Base-by-base conservation (phyloP, 139 green algal species). In the Picochlorum sp. region DNA sequence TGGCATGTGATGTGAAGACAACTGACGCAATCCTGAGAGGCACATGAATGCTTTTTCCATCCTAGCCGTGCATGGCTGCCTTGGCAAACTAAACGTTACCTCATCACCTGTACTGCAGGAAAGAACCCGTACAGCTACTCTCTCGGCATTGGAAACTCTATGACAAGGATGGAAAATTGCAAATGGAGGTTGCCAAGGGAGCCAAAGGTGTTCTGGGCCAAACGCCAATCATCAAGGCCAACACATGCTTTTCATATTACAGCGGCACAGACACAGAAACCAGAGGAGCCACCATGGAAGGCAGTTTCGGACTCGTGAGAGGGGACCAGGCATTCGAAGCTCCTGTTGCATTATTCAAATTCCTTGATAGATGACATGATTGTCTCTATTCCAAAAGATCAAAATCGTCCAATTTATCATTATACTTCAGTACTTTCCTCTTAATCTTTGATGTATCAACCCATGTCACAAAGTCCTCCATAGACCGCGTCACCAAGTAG, bases 381-480 rank as follows among this genome's bases (percentile, higher is more conserved):
- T 20, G 20, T 57, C 16, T 24, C 57, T 66, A 66, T 21, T 66
- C 15, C 15, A 66, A 37, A 7, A 97, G 69, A 62, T 97, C 90
- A 66, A 84, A 96, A 69, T 98, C 92, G 66, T 98, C 92, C 64
- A 97, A 75, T 68, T 84, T 80, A 78, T 98, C 92, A 67, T 97
- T 96, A 82, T 97, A 97, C 67, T 87, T 78, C 71, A 86, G 49
- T 31, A 98, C 88, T 81, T 98, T 97, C 59, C 89, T 80, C 77
- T 89, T 92, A 76, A 98, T 95, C 81, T 94, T 96, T 67, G 60
- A 84, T 6, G 89, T 95, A 76, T 97, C 92, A 45, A 95, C 85
- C 93, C 94, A 99, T 0, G 92, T 97, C 41, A 98, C 88, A 74
- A 96, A 97, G 80, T 99, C 93, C 77, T 98, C 94, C 83, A 96